Base-by-base conservation (phyloP, 768 basidiomycete species). In the Podaxis sp. region DNA sequence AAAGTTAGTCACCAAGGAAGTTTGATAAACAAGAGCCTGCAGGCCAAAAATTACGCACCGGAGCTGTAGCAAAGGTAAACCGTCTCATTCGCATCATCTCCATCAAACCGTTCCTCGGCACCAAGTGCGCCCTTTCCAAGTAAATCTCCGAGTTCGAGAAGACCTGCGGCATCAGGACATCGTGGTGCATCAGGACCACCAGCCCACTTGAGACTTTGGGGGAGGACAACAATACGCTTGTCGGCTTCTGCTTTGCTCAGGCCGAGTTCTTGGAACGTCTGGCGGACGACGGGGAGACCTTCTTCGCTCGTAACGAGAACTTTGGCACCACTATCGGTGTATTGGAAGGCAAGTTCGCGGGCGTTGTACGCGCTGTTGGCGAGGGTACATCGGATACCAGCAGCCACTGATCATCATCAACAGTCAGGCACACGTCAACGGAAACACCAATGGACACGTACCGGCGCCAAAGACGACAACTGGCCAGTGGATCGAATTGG, bases 311-410 rank as follows among this genome's bases (percentile, higher is more conserved):
- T 79, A 60, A 93, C 84, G 26, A 94, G 71, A 19, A 89, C 65
- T 54, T 80, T 78, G 0, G 94, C 88, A 2, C 81, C 74, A 57
- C 87, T 87, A 69, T 95, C 87, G 12, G 65, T 74, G 63, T 90
- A 87, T 70, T 96, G 94, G 72, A 86, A 85, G 0, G 78, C 80
- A 0, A 95, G 81, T 69, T 96, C 94, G 7, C 75, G 70, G 2
- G 86, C 71, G 3, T 86, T 89, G 68, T 92, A 95, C 0, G 80
- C 79, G 63, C 82, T 86, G 71, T 93, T 95, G 15, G 89, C 89
- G 13, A 91, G 84, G 0, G 92, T 90, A 57, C 84, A 82, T 49
- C 84, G 75, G 15, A 92, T 69, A 3, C 90, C 90, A 0, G 87
- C 89, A 0, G 92, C 88, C 48, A 88, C 77, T 70, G 72, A 54